These are phyloP conservation scores for bread wheat (Triticum aestivum) DNA, from an alignment of 176 grass and related monocot species.

Conservation along the genomic window IWGSC_CS_RefSeq_v2.1 NC_057808.1:457040641-457041140, in stretches of 20 bases:
- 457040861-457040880: conserved; percentile 79
- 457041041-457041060: conserved; percentile 84
- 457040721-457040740: conserved; percentile 75
- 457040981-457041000: conserved; percentile 85
- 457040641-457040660: conserved; percentile 57
- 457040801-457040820: conserved; percentile 93
- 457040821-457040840: conserved; percentile 82
- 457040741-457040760: conserved; percentile 81
- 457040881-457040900: conserved; percentile 48
- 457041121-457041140: not conserved
- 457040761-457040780: conserved; percentile 76
- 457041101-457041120: not conserved
- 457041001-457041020: conserved; percentile 69
- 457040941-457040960: conserved; percentile 79
- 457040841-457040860: conserved; percentile 84
- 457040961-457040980: conserved; percentile 87
- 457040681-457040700: conserved; percentile 85
- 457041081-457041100: conserved; percentile 73
- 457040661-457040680: conserved; percentile 74
- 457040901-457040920: conserved; percentile 66
- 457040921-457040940: conserved; percentile 57
- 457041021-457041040: conserved; percentile 75
- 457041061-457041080: conserved; percentile 88
- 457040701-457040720: conserved; percentile 55
- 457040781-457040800: conserved; percentile 80